phyloP scores from a whole-genome alignment of 371 early-diverging fungal species.

The Rhizopus arrhizus region DNA sequence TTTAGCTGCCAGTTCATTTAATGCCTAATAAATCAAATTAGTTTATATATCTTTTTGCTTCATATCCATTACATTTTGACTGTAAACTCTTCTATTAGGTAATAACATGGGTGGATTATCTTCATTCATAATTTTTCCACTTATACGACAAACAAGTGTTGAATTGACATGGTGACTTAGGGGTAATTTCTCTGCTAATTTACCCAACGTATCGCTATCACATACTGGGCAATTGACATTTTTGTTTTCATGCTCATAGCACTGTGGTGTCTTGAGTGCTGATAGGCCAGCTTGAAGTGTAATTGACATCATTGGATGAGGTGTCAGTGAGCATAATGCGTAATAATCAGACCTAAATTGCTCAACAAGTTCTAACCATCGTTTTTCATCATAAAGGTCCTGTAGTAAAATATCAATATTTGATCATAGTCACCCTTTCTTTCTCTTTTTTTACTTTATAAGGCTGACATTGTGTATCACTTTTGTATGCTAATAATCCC shows the following conservation, averaged over 20 bases:
- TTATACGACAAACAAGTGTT: slow-evolving; percentile 87
- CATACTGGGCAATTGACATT: slow-evolving; percentile 96
- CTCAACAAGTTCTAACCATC: slow-evolving; percentile 79
- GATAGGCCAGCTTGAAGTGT: slow-evolving; percentile 92
- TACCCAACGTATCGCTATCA: slow-evolving; percentile 78
- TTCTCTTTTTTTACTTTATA: slow-evolving; percentile 60
- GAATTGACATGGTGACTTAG: slow-evolving; percentile 92
- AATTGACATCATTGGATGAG: slow-evolving; percentile 80
- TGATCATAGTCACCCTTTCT: background rate
- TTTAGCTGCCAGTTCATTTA: slow-evolving; percentile 80
- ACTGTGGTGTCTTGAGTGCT: slow-evolving; percentile 86
- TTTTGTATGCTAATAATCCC: slow-evolving; percentile 81
- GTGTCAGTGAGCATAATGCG: slow-evolving; percentile 80
- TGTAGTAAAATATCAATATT: slow-evolving; percentile 8
- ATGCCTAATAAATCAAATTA: slow-evolving; percentile 50
- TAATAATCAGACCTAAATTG: slow-evolving; percentile 86
- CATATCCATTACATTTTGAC: slow-evolving; percentile 57
- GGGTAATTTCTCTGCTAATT: slow-evolving; percentile 81
- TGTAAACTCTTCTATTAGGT: slow-evolving; percentile 95
- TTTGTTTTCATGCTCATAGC: slow-evolving; percentile 70
- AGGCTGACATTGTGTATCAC: slow-evolving; percentile 71
- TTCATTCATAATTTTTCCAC: slow-evolving; percentile 89
- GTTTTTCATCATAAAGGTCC: slow-evolving; percentile 69
- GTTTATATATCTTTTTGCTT: background rate
- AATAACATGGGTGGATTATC: slow-evolving; percentile 93